These are phyloP conservation scores for Phlebopus sp. DNA, from an alignment of 1,284 basidiomycete genomes.

Conservation along the genomic window DNA sequence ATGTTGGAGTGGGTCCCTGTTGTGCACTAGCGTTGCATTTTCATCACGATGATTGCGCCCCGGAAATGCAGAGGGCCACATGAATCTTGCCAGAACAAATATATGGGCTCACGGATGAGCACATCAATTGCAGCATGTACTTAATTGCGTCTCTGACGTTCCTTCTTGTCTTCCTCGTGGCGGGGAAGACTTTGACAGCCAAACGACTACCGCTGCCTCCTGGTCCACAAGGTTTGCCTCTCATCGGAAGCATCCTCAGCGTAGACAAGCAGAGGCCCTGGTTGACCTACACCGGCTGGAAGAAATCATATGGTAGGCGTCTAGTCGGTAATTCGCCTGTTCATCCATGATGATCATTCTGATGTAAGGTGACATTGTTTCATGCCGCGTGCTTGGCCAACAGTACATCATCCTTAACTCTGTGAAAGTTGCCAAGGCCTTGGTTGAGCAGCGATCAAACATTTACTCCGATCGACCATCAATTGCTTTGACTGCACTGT, in stretches of 20 bases:
- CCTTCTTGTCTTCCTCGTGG: not conserved
- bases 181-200: slow-evolving; percentile 9
- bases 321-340: not conserved
- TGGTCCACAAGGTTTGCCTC: slow-evolving; percentile 27
- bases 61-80: too few species aligned
- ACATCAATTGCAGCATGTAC: too few species aligned
- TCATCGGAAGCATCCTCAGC: slow-evolving; percentile 25
- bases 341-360: not conserved
- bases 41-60: too few species aligned
- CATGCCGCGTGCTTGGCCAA: slow-evolving; percentile 18
- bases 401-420: slow-evolving; percentile 22
- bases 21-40: too few species aligned
- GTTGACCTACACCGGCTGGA: slow-evolving; percentile 29
- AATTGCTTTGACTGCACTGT: slow-evolving; percentile 13
- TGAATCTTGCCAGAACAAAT: too few species aligned
- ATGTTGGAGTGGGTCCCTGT: too few species aligned
- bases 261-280: slow-evolving; percentile 28
- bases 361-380: slow-evolving; percentile 21
- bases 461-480: slow-evolving; percentile 21
- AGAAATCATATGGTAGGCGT: slow-evolving; percentile 22
- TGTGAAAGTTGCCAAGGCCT: slow-evolving; percentile 15
- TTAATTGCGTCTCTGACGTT: too few species aligned
- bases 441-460: slow-evolving; percentile 24
- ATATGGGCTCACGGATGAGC: too few species aligned
- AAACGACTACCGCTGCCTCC: slow-evolving; percentile 27